Base-by-base conservation (phyloP, 768 basidiomycete genomes). In the Tylopilus balloui region DNA sequence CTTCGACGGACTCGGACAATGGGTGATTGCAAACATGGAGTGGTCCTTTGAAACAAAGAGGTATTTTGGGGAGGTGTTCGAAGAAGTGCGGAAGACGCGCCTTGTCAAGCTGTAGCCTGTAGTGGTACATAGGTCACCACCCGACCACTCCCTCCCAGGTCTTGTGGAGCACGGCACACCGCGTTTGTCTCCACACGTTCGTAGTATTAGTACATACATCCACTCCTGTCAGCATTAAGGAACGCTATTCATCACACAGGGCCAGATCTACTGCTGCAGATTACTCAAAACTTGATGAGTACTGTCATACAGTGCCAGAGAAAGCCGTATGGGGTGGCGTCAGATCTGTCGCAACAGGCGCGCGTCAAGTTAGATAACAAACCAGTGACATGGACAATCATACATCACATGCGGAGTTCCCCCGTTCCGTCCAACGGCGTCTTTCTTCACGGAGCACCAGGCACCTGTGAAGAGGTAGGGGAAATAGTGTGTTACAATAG, bases 1-100 rank as follows among this genome's bases (percentile, higher is more conserved):
- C 64, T 71, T 83, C 50, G 73, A 80, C 43, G 78, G 75, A 5
- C 68, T 81, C 45, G 78, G 78, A 46, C 71, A 73, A 54, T 84
- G 82, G 82, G 71, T 80, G 49, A 71, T 77, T 59, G 83, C 82
- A 23, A 85, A 83, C 68, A 67, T 83, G 45, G 74, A 72, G 74
- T 84, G 83, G 84, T 80, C 81, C 59, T 84, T 88, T 64, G 79
- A 84, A 65, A 81, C 78, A 25, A 75, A 77, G 55, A 73, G 82
- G 29, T 86, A 87, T 69, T 86, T 87, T 59, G 84, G 83, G 39
- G 67, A 73, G 52, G 67, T 72, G 36, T 76, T 78, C 53, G 58
- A 71, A 31, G 73, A 79, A 65, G 73, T 85, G 61, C 78, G 72
- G 54, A 61, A 69, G 61, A 76, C 76, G 50, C 69, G 71, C 53